phyloP scores from a whole-genome alignment of 179 eudicot species.

The Camellia oleifera region DNA sequence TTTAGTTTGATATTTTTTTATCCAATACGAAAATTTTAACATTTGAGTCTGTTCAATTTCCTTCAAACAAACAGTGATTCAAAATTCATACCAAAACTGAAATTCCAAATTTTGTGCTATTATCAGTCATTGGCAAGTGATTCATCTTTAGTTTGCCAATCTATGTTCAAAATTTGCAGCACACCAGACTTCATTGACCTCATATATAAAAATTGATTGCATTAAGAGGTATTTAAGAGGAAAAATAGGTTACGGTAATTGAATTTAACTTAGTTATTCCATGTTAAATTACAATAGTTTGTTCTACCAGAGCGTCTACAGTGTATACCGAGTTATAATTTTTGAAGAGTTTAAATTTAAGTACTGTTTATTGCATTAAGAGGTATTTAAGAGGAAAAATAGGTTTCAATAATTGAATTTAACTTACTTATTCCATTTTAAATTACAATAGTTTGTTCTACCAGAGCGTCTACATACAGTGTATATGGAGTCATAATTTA shows the following conservation, averaged over 20 bases:
- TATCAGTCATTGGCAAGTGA: background rate
- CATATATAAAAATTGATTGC: background rate
- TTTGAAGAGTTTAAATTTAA: too few species aligned
- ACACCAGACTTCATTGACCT: background rate
- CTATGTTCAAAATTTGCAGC: background rate
- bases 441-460: background rate
- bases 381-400: background rate
- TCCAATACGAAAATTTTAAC: background rate
- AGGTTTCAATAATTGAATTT: too few species aligned
- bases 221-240: background rate
- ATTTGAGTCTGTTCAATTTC: background rate
- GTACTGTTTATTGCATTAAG: background rate
- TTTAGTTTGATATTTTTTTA: background rate
- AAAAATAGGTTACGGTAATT: too few species aligned
- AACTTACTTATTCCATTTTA: too few species aligned
- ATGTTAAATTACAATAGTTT: too few species aligned
- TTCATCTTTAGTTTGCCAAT: background rate
- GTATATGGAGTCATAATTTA: background rate
- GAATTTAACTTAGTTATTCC: too few species aligned
- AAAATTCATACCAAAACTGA: background rate
- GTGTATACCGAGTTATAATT: background rate
- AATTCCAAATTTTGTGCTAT: background rate
- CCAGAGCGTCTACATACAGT: background rate
- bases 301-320: background rate
- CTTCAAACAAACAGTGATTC: background rate